Evolutionary conservation across 2,329 filamentous ascomycete genomes (phyloP).

Genomic region (Zymoseptoria crescenta): DNA sequence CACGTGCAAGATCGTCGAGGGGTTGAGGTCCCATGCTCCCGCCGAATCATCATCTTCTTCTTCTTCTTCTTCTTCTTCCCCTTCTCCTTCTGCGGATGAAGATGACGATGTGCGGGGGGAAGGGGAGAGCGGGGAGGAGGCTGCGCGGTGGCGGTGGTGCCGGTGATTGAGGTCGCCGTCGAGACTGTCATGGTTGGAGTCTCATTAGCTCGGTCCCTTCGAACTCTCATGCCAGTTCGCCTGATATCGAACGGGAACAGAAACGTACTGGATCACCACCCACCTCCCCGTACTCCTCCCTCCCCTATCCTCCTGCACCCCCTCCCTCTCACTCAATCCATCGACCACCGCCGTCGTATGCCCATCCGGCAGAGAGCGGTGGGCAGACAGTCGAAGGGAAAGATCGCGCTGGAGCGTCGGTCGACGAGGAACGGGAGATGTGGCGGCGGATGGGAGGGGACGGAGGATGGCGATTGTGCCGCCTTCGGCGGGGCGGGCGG

Average conservation of each 20-base stretch:
- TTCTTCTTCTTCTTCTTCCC: neutral
- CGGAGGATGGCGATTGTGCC: constrained; percentile 23
- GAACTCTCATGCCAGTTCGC: too few species aligned
- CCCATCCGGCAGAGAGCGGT: neutral
- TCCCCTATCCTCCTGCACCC: too few species aligned
- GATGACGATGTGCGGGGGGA: too few species aligned
- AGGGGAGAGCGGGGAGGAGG: too few species aligned
- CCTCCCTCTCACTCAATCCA: constrained; percentile 7
- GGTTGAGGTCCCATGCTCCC: neutral
- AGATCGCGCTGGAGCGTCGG: constrained; percentile 13
- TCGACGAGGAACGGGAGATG: neutral
- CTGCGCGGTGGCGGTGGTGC: too few species aligned
- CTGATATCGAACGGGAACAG: neutral
- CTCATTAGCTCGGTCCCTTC: too few species aligned
- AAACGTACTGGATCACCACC: constrained; percentile 19
- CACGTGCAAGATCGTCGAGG: neutral
- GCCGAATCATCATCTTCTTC: neutral
- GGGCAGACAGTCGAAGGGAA: constrained; percentile 15
- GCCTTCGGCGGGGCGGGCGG: constrained; percentile 15
- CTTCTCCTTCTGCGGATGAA: too few species aligned
- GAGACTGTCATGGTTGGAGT: constrained; percentile 10
- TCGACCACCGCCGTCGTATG: constrained; percentile 18
- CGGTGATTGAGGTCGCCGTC: constrained; percentile 16
- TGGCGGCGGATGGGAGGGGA: constrained; percentile 6
- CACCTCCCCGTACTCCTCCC: neutral